These are phyloP conservation scores for Meripilus lineatus DNA, from an alignment of 1,284 basidiomycete genomes.

Conservation along the genomic window DNA sequence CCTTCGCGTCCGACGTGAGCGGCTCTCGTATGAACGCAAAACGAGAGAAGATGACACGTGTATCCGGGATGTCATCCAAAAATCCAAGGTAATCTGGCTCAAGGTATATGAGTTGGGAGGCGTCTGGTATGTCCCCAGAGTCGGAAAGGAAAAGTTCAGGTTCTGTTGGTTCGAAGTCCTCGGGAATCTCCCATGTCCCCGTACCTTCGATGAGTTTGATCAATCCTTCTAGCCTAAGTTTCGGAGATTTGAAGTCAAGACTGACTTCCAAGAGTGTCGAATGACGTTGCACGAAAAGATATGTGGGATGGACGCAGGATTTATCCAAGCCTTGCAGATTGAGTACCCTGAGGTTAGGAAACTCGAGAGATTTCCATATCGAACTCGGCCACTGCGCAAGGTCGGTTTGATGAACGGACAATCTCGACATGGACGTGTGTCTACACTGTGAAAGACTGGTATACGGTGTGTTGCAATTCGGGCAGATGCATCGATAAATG, in stretches of 20 bases:
- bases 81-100: too few relatives aligned
- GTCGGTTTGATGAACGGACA: too few relatives aligned
- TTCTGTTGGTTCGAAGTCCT: neutral
- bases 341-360: constrained; percentile 11
- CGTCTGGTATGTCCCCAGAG: neutral
- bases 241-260: neutral
- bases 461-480: too few relatives aligned
- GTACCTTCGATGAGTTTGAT: constrained; percentile 14
- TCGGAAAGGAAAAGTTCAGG: neutral
- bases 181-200: constrained; percentile 6
- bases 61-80: neutral
- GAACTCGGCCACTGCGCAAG: too few relatives aligned
- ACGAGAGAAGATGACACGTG: constrained; percentile 1
- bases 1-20: constrained; percentile 4
- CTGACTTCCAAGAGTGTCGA: constrained; percentile 12
- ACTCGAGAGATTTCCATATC: constrained; percentile 3
- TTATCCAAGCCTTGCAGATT: constrained; percentile 1
- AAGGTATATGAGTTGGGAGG: too few relatives aligned
- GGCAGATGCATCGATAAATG: too few relatives aligned
- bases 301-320: neutral
- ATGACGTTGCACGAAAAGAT: constrained; percentile 12
- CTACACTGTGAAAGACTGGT: too few relatives aligned
- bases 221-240: constrained; percentile 9
- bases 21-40: constrained; percentile 14
- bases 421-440: too few relatives aligned